phyloP scores from a whole-genome alignment of 2,329 filamentous ascomycete species.

The Ophiostoma ulmi region DNA sequence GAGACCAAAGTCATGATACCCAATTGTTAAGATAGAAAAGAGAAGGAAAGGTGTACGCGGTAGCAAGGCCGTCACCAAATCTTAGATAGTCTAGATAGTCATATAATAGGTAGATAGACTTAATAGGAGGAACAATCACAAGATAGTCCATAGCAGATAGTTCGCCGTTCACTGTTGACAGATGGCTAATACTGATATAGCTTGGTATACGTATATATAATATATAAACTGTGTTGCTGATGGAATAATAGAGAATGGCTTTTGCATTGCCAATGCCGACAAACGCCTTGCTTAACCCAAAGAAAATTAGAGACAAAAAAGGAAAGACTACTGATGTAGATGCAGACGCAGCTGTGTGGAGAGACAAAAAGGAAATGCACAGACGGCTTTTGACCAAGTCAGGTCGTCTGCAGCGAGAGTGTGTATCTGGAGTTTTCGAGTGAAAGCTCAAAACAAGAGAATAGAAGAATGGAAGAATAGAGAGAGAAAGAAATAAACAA shows the following conservation, averaged over 20 bases:
- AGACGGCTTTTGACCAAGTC: too few species aligned
- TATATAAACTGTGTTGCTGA: neutral
- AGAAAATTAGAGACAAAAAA: neutral
- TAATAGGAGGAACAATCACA: conserved; percentile 15
- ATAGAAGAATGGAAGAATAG: neutral
- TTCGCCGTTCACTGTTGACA: too few species aligned
- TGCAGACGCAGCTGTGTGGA: neutral
- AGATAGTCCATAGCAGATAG: neutral
- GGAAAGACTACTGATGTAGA: neutral
- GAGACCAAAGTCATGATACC: neutral
- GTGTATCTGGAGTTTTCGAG: neutral
- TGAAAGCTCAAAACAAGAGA: neutral
- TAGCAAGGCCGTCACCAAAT: neutral
- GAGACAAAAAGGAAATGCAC: neutral
- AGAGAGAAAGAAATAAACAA: conserved; percentile 12
- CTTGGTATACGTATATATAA: neutral
- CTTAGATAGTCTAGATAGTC: conserved; percentile 11
- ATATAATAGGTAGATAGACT: conserved; percentile 12
- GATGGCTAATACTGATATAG: too few species aligned
- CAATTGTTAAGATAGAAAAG: conserved; percentile 2
- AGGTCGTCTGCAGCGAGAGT: neutral
- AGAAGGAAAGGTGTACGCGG: neutral
- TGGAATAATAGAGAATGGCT: neutral
- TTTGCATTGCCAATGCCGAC: neutral
- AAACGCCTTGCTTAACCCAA: conserved; percentile 12